A percentile compares a stretch with the other conserved stretches of the same genome.
Conservation (phyloP, 1,139 yeast species). For the Suhomyces bokatorum region DNA sequence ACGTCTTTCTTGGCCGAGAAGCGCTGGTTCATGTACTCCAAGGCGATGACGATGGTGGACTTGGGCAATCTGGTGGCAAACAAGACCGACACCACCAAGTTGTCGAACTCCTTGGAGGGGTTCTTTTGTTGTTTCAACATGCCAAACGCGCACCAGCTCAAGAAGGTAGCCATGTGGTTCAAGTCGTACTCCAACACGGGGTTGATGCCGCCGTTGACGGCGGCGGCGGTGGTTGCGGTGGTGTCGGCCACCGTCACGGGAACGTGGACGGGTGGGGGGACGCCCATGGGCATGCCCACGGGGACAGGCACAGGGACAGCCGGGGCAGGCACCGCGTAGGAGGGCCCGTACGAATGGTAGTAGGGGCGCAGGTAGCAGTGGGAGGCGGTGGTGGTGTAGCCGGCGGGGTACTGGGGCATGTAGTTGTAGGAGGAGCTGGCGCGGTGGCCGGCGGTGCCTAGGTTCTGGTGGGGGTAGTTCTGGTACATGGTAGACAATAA, state of each 20-base stretch:
- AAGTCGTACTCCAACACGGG: conserved; percentile 78
- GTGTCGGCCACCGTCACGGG: too few relatives aligned
- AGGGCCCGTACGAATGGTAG: conserved; percentile 13
- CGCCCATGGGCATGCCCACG: conserved; percentile 8
- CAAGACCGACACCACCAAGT: conserved; percentile 65
- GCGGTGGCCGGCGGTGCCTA: conserved; percentile 45
- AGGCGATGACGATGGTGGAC: conserved; percentile 73
- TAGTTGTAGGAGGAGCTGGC: conserved; percentile 33
- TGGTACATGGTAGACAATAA: conserved; percentile 23
- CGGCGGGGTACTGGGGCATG: conserved; percentile 20
- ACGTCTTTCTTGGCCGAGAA: conserved; percentile 27
- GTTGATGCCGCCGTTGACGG: conserved; percentile 70
- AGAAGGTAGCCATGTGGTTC: conserved; percentile 72
- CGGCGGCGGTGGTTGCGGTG: background rate
- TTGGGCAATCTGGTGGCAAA: conserved; percentile 89
- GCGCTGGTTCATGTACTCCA: conserved; percentile 67
- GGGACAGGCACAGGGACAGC: conserved; percentile 10
- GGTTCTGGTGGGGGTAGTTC: conserved; percentile 25
- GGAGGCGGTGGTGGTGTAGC: conserved; percentile 3
- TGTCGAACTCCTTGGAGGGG: conserved; percentile 58
- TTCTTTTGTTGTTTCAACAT: conserved; percentile 51
- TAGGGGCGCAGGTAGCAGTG: conserved; percentile 16
- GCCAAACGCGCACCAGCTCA: conserved; percentile 66
- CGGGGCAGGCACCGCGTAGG: conserved; percentile 17
- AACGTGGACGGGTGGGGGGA: conserved; percentile 13